Percentiles rank a stretch among this genome's conserved stretches.
phyloP scores from a whole-genome alignment of 345 rosid species.

The Clarkia xantiana region DNA sequence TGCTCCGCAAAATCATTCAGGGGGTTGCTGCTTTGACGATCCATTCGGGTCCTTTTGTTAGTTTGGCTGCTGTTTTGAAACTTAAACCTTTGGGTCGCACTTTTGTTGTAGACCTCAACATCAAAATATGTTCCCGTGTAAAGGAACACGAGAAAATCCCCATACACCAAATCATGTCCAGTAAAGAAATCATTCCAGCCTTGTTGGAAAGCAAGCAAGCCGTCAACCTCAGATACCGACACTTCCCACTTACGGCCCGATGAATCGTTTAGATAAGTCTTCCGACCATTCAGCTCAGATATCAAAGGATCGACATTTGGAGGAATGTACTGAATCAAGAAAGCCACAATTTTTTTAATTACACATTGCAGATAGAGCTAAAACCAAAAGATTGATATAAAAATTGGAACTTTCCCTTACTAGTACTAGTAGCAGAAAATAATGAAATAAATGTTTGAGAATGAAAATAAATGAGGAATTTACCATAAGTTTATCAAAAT shows the following conservation, averaged over 20 bases:
- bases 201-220: constrained; percentile 15
- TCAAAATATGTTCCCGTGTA: constrained; percentile 19
- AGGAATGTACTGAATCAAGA: constrained; percentile 24
- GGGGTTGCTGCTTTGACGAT: background rate
- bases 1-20: too few relatives aligned
- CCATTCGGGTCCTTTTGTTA: constrained; percentile 8
- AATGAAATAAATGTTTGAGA: too few relatives aligned
- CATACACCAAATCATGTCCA: constrained; percentile 20
- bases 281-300: constrained; percentile 11
- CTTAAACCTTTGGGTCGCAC: constrained; percentile 20
- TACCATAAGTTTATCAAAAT: constrained; percentile 20
- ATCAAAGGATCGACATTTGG: constrained; percentile 20
- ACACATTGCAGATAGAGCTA: background rate
- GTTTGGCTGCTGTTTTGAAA: constrained; percentile 7
- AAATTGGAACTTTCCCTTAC: background rate
- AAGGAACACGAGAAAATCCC: constrained; percentile 22
- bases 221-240: constrained; percentile 9
- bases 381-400: too few relatives aligned
- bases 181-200: constrained; percentile 25
- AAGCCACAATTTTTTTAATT: background rate
- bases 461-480: background rate
- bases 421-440: too few relatives aligned
- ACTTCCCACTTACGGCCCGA: constrained; percentile 18
- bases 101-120: constrained; percentile 20
- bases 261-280: constrained; percentile 20